Base-by-base conservation (phyloP, 495 filamentous ascomycete species). In the Penicillium pulvis region DNA sequence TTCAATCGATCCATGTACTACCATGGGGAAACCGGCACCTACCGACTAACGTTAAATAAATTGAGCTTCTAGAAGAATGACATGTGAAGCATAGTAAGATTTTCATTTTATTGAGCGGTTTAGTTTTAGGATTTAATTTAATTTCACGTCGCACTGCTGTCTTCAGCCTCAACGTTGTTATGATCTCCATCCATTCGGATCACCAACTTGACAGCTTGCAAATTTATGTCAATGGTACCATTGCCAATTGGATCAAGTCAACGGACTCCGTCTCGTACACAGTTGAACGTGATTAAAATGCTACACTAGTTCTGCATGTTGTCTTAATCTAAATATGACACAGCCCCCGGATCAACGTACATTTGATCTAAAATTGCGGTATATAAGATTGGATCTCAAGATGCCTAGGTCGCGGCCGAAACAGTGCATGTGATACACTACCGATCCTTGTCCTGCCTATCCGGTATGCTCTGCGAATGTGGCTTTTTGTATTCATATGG, bases 21-120 rank as follows among this genome's bases (percentile, higher is more conserved):
- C 26, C 10, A 44, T 50, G 59, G 55, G 55, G 39, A 41, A 58
- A 46, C 45, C 60, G 60, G 60, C 60, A 56, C 55, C 51, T 53
- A 43, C 60, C 56, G 60, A 55, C 28, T n/a, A 62, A 62, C 58
- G 39, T 62, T 30, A 51, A 62, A 58, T 62, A 51, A 26, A 58
- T 58, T 58, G 56, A 45, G 46, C 51, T 62, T 58, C 55, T 62
- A 62, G 60, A 62, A 62, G 46, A 51, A 33, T 55, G 26, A 36
- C 60, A 62, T 58, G 60, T 62, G 60, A 62, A 62, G 12, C 30
- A 26, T 1, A 47, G 16, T 47, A 28, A 46, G 20, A 47, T 47
- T 47, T 12, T 47, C 45, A 24, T 19, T 6, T 17, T 19, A 33
- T 24, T 23, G 20, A 45, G 17, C 4, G 28, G 1, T 23, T 23